Percentiles rank a stretch among this genome's conserved stretches.
These are phyloP conservation scores for Solanum bulbocastanum DNA, from an alignment of 257 asterid species.

Conservation along the genomic window DNA sequence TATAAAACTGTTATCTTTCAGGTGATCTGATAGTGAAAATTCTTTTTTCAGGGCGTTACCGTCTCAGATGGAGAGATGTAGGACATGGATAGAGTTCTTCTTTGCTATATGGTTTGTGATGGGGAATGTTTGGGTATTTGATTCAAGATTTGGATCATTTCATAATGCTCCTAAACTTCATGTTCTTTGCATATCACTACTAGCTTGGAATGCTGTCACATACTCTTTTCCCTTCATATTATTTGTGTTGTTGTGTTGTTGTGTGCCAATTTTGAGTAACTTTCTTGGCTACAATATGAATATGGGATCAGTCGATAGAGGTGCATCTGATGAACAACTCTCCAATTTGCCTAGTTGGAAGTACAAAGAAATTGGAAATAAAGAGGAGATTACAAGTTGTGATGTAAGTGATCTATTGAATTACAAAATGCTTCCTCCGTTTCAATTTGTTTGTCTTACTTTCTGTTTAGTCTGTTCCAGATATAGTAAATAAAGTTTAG, in stretches of 20 bases:
- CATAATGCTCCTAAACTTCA: slow-evolving; percentile 69
- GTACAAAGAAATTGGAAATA: slow-evolving; percentile 28
- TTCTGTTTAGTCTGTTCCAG: too few relatives aligned
- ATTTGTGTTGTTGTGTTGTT: slow-evolving; percentile 68
- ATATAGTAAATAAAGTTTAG: neutral
- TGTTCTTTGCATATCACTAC: slow-evolving; percentile 60
- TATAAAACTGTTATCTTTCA: neutral
- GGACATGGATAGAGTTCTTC: slow-evolving; percentile 54
- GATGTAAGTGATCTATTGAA: slow-evolving; percentile 23
- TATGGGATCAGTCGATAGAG: slow-evolving; percentile 53
- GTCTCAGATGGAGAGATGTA: slow-evolving; percentile 46
- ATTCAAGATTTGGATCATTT: slow-evolving; percentile 66
- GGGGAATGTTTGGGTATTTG: slow-evolving; percentile 94
- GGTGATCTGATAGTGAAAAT: neutral
- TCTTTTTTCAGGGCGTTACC: slow-evolving; percentile 29
- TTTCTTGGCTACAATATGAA: slow-evolving; percentile 87
- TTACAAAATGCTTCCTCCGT: neutral
- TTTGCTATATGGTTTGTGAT: slow-evolving; percentile 96
- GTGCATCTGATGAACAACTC: slow-evolving; percentile 77
- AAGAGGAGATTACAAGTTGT: slow-evolving; percentile 22
- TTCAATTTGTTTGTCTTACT: neutral
- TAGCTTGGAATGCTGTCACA: slow-evolving; percentile 84
- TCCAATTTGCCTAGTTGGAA: slow-evolving; percentile 54
- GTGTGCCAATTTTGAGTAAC: slow-evolving; percentile 70
- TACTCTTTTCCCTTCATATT: slow-evolving; percentile 87